Percentiles rank a stretch among this genome's conserved stretches.
These are phyloP conservation scores for Suhomyces bribrorum DNA, from an alignment of 1,139 yeast species.

Conservation along the genomic window DNA sequence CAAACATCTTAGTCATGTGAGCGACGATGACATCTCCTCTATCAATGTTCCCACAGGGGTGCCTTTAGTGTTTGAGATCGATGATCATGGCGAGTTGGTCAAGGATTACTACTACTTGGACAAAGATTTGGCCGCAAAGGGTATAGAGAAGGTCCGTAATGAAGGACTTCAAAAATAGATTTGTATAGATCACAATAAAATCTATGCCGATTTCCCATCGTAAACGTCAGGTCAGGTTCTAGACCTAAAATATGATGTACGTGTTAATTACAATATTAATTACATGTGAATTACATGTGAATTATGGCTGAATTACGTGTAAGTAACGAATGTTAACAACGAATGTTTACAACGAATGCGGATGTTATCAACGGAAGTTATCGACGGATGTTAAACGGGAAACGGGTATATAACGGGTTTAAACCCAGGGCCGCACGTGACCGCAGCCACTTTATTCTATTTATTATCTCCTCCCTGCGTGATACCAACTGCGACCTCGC, in stretches of 20 bases:
- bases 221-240: neutral
- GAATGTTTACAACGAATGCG: too few species aligned
- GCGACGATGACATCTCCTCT: slow-evolving; percentile 62
- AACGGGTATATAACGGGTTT: too few species aligned
- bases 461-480: neutral
- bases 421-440: too few species aligned
- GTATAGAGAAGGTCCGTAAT: slow-evolving; percentile 63
- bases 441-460: too few species aligned
- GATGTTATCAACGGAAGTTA: too few species aligned
- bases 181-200: neutral
- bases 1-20: slow-evolving; percentile 56
- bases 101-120: slow-evolving; percentile 61
- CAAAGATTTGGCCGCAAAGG: slow-evolving; percentile 64
- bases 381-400: too few species aligned
- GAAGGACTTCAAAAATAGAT: slow-evolving; percentile 44
- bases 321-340: too few species aligned
- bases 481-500: slow-evolving; percentile 5
- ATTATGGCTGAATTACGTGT: too few species aligned
- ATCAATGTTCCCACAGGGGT: slow-evolving; percentile 79
- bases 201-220: neutral
- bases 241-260: neutral
- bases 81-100: slow-evolving; percentile 44
- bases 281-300: too few species aligned
- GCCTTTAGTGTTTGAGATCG: slow-evolving; percentile 61
- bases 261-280: neutral